phyloP scores from a whole-genome alignment of 805 yeast genomes.

The Cyberlindnera japonica region DNA sequence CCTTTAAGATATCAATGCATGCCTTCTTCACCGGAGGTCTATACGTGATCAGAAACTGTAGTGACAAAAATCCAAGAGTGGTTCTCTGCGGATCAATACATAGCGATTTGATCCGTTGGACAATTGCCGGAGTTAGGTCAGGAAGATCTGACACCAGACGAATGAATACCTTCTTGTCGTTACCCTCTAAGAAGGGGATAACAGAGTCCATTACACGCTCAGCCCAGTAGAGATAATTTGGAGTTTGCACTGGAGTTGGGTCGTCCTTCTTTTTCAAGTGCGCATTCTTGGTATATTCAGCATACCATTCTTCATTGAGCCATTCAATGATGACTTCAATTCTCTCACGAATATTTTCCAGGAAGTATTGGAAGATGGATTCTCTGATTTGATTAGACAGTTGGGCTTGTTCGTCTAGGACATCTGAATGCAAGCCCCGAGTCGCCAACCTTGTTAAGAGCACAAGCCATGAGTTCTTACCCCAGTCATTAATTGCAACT shows the following conservation, averaged over 20 bases:
- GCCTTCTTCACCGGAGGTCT: slow-evolving; percentile 73
- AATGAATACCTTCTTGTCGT: slow-evolving; percentile 76
- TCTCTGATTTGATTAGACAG: slow-evolving; percentile 63
- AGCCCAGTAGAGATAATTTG: slow-evolving; percentile 66
- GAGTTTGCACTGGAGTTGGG: slow-evolving; percentile 32
- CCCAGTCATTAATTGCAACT: slow-evolving; percentile 46
- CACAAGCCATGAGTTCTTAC: slow-evolving; percentile 71
- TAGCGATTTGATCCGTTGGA: slow-evolving; percentile 63
- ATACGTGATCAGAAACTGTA: slow-evolving; percentile 82
- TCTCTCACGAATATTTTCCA: slow-evolving; percentile 66
- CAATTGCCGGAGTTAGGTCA: slow-evolving; percentile 56
- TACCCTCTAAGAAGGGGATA: slow-evolving; percentile 78
- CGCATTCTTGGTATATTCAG: slow-evolving; percentile 39
- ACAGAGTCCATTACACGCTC: slow-evolving; percentile 68
- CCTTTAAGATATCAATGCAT: slow-evolving; percentile 47
- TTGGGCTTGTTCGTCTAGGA: slow-evolving; percentile 37
- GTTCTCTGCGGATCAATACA: slow-evolving; percentile 84
- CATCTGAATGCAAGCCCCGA: slow-evolving; percentile 57
- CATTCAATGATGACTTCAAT: slow-evolving; percentile 81
- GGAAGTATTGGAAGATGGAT: slow-evolving; percentile 66
- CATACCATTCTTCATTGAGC: slow-evolving; percentile 94
- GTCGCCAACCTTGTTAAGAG: slow-evolving; percentile 75
- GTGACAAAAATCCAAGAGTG: slow-evolving; percentile 74
- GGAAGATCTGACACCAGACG: slow-evolving; percentile 88
- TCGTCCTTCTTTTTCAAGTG: slow-evolving; percentile 24